Percentiles rank a stretch among this genome's conserved stretches.
These are phyloP conservation scores for Arctium lappa DNA, from an alignment of 129 eudicot genomes.

Conservation along the genomic window DNA sequence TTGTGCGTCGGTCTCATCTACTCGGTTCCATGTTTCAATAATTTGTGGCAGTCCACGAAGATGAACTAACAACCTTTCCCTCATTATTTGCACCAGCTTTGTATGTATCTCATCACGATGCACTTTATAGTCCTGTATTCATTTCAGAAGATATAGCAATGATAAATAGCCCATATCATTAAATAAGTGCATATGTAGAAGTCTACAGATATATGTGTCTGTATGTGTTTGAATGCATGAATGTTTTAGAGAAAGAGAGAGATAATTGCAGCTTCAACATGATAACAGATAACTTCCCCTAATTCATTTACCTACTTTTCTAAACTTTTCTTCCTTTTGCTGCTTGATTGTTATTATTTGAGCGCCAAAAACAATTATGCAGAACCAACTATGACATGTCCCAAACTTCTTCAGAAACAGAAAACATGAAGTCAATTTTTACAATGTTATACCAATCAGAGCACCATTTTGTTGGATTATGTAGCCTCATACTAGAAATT, in stretches of 20 bases:
- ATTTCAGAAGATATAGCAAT: conserved; percentile 13
- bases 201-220: background rate
- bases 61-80: conserved; percentile 83
- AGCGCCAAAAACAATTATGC: background rate
- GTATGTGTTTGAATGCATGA: background rate
- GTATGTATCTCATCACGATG: conserved; percentile 97
- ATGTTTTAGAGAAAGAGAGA: background rate
- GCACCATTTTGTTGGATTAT: no score
- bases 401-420: background rate
- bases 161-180: background rate
- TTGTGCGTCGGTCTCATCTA: conserved; percentile 66
- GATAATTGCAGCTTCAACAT: background rate
- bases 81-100: conserved; percentile 95
- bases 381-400: background rate
- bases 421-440: background rate
- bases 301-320: background rate
- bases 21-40: conserved; percentile 81
- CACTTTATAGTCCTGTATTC: conserved; percentile 68
- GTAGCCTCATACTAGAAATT: no score
- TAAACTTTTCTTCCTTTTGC: background rate
- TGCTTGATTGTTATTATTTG: background rate
- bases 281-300: background rate
- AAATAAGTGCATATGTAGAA: background rate
- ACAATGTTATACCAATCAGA: no score
- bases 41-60: conserved; percentile 88